Conservation (phyloP, 164 flowering plant species). For the Stephania yunnanensis region DNA sequence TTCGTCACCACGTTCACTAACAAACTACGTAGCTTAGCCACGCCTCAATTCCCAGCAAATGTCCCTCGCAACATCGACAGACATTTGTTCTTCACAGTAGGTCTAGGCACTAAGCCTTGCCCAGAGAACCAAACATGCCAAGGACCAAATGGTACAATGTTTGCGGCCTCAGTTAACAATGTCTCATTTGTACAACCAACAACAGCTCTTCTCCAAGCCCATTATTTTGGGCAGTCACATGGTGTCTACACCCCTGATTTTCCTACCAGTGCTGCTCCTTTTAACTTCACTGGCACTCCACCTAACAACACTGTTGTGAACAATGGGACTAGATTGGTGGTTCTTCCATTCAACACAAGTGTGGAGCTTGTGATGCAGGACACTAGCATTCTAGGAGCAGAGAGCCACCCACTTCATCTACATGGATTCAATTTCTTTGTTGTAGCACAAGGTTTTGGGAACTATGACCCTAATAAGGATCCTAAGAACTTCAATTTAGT, state of each 20-base stretch:
- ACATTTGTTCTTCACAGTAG: constrained; percentile 31
- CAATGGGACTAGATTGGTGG: constrained; percentile 14
- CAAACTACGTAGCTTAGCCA: constrained; percentile 29
- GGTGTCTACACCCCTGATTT: constrained; percentile 7
- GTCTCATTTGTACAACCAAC: constrained; percentile 28
- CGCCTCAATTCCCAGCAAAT: constrained; percentile 28
- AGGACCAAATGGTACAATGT: constrained; percentile 35
- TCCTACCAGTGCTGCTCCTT: constrained; percentile 2
- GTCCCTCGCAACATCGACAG: constrained; percentile 30
- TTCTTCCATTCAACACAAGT: constrained; percentile 14
- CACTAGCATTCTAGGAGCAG: constrained; percentile 18
- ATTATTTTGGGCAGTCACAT: constrained; percentile 9
- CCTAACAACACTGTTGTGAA: constrained; percentile 19
- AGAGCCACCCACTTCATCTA: constrained; percentile 36
- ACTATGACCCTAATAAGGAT: constrained; percentile 32
- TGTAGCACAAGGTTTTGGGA: constrained; percentile 34
- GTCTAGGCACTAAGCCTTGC: constrained; percentile 35
- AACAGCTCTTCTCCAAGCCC: constrained; percentile 24
- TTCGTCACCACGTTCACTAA: constrained; percentile 21
- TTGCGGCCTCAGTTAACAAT: constrained; percentile 37
- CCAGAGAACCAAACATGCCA: constrained; percentile 29
- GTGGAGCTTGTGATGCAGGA: constrained; percentile 17
- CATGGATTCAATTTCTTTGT: constrained; percentile 41
- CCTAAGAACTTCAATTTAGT: constrained; percentile 28
- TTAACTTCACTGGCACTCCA: constrained; percentile 18